Evolutionary conservation across 2,329 filamentous ascomycete species (phyloP).

Genomic region (Neopestalotiopsis rosae): DNA sequence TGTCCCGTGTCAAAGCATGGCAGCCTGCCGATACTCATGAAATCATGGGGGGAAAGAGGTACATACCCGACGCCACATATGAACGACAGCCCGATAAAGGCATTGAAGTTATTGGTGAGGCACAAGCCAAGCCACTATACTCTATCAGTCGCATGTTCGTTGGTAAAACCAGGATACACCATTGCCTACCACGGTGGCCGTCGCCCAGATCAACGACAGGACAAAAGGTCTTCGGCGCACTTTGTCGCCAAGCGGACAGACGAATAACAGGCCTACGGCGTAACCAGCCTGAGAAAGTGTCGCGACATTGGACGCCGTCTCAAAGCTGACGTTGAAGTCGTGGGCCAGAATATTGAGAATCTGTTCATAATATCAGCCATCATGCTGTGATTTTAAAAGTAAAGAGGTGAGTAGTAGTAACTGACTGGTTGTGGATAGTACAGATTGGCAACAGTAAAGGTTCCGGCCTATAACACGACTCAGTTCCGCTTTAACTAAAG

Average conservation of each 20-base stretch:
- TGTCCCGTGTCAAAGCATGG: neutral
- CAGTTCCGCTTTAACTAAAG: neutral
- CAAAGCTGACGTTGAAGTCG: slow-evolving; percentile 68
- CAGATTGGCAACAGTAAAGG: slow-evolving; percentile 72
- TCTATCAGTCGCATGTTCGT: neutral
- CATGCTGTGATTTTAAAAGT: neutral
- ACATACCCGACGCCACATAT: slow-evolving; percentile 54
- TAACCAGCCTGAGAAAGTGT: slow-evolving; percentile 74
- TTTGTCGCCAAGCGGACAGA: slow-evolving; percentile 70
- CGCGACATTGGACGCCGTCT: slow-evolving; percentile 62
- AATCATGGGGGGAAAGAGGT: slow-evolving; percentile 39
- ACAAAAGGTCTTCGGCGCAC: slow-evolving; percentile 67
- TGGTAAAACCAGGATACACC: neutral
- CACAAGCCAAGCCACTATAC: slow-evolving; percentile 64
- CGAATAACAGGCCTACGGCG: slow-evolving; percentile 66
- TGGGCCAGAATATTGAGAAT: slow-evolving; percentile 69
- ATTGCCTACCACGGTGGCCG: slow-evolving; percentile 60
- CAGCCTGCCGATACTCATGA: neutral
- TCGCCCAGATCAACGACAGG: slow-evolving; percentile 63
- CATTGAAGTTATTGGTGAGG: slow-evolving; percentile 60
- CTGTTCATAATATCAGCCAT: neutral
- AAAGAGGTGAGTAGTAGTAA: neutral
- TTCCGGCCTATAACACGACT: slow-evolving; percentile 38
- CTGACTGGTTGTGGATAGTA: slow-evolving; percentile 67
- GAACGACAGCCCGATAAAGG: slow-evolving; percentile 68